Conservation (phyloP, 495 filamentous ascomycete species). For the Entonaema liquescens region DNA sequence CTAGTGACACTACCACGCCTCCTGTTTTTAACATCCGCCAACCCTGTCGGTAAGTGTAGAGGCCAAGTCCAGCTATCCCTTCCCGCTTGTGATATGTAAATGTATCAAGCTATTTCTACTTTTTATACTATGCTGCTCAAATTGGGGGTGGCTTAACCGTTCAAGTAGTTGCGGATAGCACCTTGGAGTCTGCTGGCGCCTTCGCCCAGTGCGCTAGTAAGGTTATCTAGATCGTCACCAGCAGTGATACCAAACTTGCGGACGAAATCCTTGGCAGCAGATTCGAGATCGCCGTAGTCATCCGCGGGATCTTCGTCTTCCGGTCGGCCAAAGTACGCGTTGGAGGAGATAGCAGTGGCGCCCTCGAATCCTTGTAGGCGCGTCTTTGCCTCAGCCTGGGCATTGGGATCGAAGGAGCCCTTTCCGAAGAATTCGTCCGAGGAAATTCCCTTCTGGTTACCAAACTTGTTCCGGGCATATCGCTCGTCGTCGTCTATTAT, state of each 20-base stretch:
- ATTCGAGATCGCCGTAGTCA: slow-evolving; percentile 88
- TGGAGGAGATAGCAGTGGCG: slow-evolving; percentile 89
- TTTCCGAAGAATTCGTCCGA: slow-evolving; percentile 98
- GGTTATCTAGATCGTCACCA: slow-evolving; percentile 91
- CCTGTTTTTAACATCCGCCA: background rate
- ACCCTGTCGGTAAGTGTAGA: background rate
- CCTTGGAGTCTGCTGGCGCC: slow-evolving; percentile 86
- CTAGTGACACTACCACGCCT: background rate
- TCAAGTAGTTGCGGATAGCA: slow-evolving; percentile 85
- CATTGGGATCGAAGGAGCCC: slow-evolving; percentile 79
- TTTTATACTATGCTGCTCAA: background rate
- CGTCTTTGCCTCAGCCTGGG: slow-evolving; percentile 84
- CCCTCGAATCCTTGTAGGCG: slow-evolving; percentile 92
- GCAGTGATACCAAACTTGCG: slow-evolving; percentile 94
- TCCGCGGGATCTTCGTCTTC: slow-evolving; percentile 72
- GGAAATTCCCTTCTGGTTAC: slow-evolving; percentile 92
- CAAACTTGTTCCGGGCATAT: slow-evolving; percentile 85
- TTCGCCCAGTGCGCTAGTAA: slow-evolving; percentile 82
- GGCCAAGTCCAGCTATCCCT: background rate
- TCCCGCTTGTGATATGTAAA: slow-evolving; percentile 5
- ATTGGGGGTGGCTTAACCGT: too few species aligned
- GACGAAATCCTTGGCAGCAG: slow-evolving; percentile 92
- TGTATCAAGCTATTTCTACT: background rate
- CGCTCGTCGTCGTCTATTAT: slow-evolving; percentile 71
- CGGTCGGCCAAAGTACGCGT: slow-evolving; percentile 93